phyloP scores from a whole-genome alignment of 768 basidiomycete species.

The Tricholoma sp. region DNA sequence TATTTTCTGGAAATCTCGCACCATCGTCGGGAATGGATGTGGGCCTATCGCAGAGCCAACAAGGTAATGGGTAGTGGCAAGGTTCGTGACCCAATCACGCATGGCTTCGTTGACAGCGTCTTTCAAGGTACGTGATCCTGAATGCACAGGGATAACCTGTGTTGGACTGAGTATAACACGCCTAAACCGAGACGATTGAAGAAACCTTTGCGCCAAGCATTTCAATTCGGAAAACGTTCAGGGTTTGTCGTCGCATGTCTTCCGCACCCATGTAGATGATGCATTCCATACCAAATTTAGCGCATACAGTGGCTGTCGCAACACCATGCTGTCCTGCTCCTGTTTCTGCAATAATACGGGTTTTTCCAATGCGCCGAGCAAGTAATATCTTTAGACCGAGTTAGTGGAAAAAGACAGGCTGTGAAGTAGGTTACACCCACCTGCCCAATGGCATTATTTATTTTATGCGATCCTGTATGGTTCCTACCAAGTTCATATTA shows the following conservation, averaged over 20 bases:
- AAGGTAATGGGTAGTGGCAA: constrained; percentile 91
- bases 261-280: constrained; percentile 98
- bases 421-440: constrained; percentile 27
- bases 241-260: constrained; percentile 90
- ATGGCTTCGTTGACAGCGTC: constrained; percentile 98
- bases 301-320: constrained; percentile 97
- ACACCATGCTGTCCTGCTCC: constrained; percentile 99
- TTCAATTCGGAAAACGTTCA: constrained; percentile 97
- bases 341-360: constrained; percentile 96
- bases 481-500: constrained; percentile 47
- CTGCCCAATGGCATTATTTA: constrained; percentile 98
- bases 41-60: constrained; percentile 98
- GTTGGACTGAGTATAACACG: neutral
- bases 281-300: constrained; percentile 93
- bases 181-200: neutral
- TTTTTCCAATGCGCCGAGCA: constrained; percentile 92
- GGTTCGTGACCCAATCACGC: constrained; percentile 98
- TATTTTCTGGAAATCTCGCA: constrained; percentile 91
- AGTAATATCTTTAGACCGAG: constrained; percentile 69
- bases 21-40: constrained; percentile 98
- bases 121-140: constrained; percentile 93
- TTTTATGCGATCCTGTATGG: constrained; percentile 98
- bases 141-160: constrained; percentile 89
- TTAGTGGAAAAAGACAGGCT: neutral
- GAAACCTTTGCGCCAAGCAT: constrained; percentile 91